Evolutionary conservation across 139 green algal species (phyloP), one percentile per base, ranked within the genome.

Genomic region (Coccomyxa sp.): DNA sequence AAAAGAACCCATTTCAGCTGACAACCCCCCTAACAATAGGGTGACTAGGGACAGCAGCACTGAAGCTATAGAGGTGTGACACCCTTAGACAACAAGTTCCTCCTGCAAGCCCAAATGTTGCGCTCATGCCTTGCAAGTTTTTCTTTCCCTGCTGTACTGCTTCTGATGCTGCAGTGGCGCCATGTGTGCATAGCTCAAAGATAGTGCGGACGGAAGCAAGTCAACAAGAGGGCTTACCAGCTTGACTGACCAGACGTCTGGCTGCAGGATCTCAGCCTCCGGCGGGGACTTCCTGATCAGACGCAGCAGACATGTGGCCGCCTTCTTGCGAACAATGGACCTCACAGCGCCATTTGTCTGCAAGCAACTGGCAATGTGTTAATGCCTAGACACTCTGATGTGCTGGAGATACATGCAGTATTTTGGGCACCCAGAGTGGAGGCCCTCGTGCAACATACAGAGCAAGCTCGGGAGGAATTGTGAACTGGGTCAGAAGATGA

Each of bases 281-380:
- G 85, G 50, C 0, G 90, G 84, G 39, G 94, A 94, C 89, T 97
- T 98, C 70, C 96, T 88, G 55, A 97, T 90, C 73, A 99, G 86
- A 35, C 94, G 83, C 82, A 99, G 90, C 76, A 99, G 85, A 85
- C 91, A 97, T 44, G 99, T 89, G 38, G 94, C 95, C 6, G 97
- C 96, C 82, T 99, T 99, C 88, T 99, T 99, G 74, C 94, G 90
- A 70, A 99, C 91, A 34, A 98, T 81, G 6, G 95, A 90, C 6
- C 94, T 89, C 33, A 90, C 85, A 0, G 89, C 82, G 70, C 92
- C 91, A 78, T 90, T 95, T 55, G 84, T 90, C 90, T 94, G 82
- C 75, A 77, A 8, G 35, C 34, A 75, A 10, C 0, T 37, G 68
- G 68, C 68, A 22, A 73, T 73, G 16, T 7, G 6, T 73, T 7